Evolutionary conservation across 2,329 filamentous ascomycete species (phyloP).

Genomic region (Colletotrichum tabaci): DNA sequence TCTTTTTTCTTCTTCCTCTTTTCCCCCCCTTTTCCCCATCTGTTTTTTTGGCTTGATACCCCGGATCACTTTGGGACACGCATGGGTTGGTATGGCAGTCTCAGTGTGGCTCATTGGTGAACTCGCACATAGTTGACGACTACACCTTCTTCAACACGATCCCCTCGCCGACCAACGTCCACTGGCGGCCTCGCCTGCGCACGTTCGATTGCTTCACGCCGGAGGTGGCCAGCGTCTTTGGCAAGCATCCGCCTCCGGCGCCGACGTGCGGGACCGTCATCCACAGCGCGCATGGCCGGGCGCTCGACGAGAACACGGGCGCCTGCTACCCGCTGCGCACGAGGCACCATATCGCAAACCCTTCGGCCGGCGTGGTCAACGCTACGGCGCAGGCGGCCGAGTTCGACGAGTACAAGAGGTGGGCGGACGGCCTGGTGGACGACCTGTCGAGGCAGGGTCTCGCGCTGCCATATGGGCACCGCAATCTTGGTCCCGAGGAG

Average conservation of each 20-base stretch:
- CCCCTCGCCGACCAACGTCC: background rate
- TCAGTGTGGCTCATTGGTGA: background rate
- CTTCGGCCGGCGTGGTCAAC: constrained; percentile 44
- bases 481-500: constrained; percentile 20
- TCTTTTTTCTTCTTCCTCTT: background rate
- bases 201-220: constrained; percentile 17
- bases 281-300: constrained; percentile 30
- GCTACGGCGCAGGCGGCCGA: constrained; percentile 47
- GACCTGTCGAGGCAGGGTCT: constrained; percentile 51
- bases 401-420: constrained; percentile 43
- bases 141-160: constrained; percentile 25
- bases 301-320: constrained; percentile 14
- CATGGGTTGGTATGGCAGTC: too few species aligned
- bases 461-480: constrained; percentile 47
- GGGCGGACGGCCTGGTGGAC: constrained; percentile 45
- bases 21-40: too few species aligned
- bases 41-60: too few species aligned
- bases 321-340: constrained; percentile 49
- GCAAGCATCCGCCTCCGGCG: constrained; percentile 7
- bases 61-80: too few species aligned
- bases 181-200: constrained; percentile 14
- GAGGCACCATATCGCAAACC: constrained; percentile 48
- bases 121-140: constrained; percentile 20
- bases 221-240: constrained; percentile 8
- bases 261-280: constrained; percentile 21